Conservation (phyloP, 176 grass and related monocot genomes). For the Poa pratensis region DNA sequence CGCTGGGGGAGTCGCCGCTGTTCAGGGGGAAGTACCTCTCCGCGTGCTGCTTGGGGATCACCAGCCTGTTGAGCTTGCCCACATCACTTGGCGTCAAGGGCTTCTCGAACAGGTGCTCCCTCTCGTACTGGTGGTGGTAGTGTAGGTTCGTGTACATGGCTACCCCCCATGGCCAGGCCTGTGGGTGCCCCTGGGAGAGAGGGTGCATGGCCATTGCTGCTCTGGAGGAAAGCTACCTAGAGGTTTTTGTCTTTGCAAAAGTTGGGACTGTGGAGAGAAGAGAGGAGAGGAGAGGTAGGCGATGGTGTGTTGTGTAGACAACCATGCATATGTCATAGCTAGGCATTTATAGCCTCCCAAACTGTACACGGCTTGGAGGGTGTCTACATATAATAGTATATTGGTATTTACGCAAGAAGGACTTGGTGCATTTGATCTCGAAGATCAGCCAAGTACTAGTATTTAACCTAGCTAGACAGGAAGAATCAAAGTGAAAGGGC, state of each 20-base stretch:
- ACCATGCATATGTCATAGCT: conserved; percentile 72
- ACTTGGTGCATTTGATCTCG: conserved; percentile 51
- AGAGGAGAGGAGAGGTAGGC: conserved; percentile 39
- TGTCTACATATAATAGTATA: conserved; percentile 39
- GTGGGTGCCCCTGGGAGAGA: conserved; percentile 55
- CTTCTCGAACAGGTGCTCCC: conserved; percentile 81
- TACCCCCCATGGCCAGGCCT: conserved; percentile 70
- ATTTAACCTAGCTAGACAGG: conserved; percentile 76
- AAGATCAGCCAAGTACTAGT: background rate
- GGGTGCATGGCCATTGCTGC: conserved; percentile 68
- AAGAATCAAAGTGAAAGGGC: conserved; percentile 76
- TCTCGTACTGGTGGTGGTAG: conserved; percentile 70
- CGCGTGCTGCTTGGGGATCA: conserved; percentile 86
- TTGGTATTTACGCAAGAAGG: conserved; percentile 47
- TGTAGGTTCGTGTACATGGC: conserved; percentile 73
- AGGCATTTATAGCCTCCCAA: conserved; percentile 77
- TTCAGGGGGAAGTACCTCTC: conserved; percentile 73
- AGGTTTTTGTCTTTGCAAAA: conserved; percentile 29
- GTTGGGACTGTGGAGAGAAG: conserved; percentile 17
- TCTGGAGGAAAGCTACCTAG: conserved; percentile 25
- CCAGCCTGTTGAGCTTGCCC: conserved; percentile 81
- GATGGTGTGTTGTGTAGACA: conserved; percentile 55
- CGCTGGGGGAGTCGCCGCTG: conserved; percentile 34
- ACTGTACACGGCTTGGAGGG: conserved; percentile 43
- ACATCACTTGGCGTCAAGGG: conserved; percentile 71